These are phyloP conservation scores for Arthroderma sp. DNA, from an alignment of 2,329 filamentous ascomycete species.

Conservation along the genomic window DNA sequence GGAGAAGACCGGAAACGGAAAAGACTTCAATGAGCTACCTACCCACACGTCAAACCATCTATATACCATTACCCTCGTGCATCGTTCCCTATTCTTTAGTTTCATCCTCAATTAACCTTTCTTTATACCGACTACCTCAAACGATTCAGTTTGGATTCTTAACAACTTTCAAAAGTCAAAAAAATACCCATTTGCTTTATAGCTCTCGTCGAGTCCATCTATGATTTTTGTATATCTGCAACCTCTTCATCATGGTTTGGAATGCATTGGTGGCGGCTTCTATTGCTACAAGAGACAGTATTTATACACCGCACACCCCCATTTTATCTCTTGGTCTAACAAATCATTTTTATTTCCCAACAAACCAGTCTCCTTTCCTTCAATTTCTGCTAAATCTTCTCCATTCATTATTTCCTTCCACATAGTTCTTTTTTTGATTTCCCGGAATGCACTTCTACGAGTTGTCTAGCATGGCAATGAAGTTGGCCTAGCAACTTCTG, in stretches of 20 bases:
- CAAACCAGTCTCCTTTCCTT: neutral
- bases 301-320: neutral
- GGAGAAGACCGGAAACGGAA: conserved; percentile 52
- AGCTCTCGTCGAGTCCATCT: neutral
- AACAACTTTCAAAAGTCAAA: neutral
- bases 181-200: conserved; percentile 3
- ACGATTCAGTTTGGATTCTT: neutral
- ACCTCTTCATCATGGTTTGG: neutral
- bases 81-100: neutral
- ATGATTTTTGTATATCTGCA: neutral
- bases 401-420: neutral
- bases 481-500: neutral
- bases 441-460: too few relatives aligned
- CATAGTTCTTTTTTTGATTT: neutral
- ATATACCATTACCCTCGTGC: neutral
- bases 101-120: neutral
- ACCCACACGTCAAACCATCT: neutral
- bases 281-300: neutral
- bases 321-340: neutral
- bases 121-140: neutral
- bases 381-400: too few relatives aligned
- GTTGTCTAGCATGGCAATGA: too few relatives aligned
- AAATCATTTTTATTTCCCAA: neutral
- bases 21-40: conserved; percentile 35
- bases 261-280: neutral